Percentiles rank a stretch among this genome's conserved stretches.
Evolutionary conservation across 768 basidiomycete species (phyloP).

Genomic region (Leccinellum albellum): DNA sequence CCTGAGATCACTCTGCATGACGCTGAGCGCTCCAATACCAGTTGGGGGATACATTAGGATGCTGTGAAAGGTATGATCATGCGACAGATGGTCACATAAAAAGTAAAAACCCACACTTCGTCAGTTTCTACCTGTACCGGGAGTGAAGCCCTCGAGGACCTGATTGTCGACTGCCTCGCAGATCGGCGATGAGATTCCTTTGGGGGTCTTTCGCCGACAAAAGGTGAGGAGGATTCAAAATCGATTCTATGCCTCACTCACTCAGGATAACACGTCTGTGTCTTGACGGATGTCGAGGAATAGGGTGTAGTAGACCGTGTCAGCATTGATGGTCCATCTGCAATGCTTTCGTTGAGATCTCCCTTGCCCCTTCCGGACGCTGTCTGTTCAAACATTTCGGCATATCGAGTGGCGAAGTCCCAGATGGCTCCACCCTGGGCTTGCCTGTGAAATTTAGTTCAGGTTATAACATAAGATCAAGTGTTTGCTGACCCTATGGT

Average conservation of each 20-base stretch:
- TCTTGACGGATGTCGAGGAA: conserved; percentile 17
- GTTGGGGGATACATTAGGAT: conserved; percentile 72
- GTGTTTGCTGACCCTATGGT: conserved; percentile 13
- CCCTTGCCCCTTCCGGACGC: conserved; percentile 1
- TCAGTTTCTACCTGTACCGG: conserved; percentile 44
- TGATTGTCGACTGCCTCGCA: conserved; percentile 31
- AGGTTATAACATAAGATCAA: neutral
- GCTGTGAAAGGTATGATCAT: conserved; percentile 37
- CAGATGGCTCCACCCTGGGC: conserved; percentile 13
- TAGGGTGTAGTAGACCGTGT: conserved; percentile 15
- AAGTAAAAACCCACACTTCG: conserved; percentile 49
- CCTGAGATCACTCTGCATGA: conserved; percentile 73
- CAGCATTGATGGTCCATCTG: neutral
- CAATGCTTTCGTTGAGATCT: neutral
- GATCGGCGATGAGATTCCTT: conserved; percentile 33
- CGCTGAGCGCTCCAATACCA: conserved; percentile 69
- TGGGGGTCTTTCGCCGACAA: conserved; percentile 8
- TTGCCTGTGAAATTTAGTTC: conserved; percentile 7
- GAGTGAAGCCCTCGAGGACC: conserved; percentile 11
- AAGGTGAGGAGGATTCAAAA: neutral
- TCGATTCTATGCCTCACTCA: conserved; percentile 13
- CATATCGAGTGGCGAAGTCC: neutral
- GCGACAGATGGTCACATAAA: neutral
- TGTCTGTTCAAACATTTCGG: conserved; percentile 17
- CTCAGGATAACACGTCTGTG: conserved; percentile 6